These are phyloP conservation scores for Penicillium malachiteum DNA, from an alignment of 495 filamentous ascomycete genomes.

Conservation along the genomic window DNA sequence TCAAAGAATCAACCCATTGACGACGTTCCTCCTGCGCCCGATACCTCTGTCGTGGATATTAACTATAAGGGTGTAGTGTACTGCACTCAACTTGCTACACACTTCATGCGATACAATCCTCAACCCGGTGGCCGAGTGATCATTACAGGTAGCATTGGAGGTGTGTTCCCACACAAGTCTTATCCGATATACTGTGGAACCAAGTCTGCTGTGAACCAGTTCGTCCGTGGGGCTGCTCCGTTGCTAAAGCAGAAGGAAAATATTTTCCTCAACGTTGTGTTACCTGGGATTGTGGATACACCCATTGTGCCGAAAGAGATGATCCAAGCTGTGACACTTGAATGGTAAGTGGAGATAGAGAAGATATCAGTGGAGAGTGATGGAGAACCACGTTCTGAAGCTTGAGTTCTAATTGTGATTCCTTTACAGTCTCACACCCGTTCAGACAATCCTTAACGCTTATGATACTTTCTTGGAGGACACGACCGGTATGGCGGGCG, in stretches of 20 bases:
- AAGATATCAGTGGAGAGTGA: no score
- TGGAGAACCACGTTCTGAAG: no score
- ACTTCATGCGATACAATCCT: constrained; percentile 33
- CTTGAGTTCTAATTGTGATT: background rate
- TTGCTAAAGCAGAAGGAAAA: constrained; percentile 30
- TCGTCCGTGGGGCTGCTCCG: constrained; percentile 26
- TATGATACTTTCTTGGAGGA: constrained; percentile 29
- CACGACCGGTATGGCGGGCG: constrained; percentile 24
- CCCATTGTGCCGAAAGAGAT: constrained; percentile 30
- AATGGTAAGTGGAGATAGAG: constrained; percentile 20
- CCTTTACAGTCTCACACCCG: constrained; percentile 20
- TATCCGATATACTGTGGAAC: constrained; percentile 33
- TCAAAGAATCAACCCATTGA: constrained; percentile 15
- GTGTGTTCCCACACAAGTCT: constrained; percentile 23
- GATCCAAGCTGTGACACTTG: constrained; percentile 25
- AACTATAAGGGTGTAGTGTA: constrained; percentile 34
- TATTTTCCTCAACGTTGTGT: constrained; percentile 29
- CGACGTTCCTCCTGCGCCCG: constrained; percentile 26
- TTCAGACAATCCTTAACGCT: constrained; percentile 25
- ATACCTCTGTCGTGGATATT: constrained; percentile 24
- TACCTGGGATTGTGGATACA: constrained; percentile 29
- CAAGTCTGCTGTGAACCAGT: constrained; percentile 30
- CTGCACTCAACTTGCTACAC: constrained; percentile 26
- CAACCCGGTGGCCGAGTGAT: constrained; percentile 27
- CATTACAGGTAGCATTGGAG: constrained; percentile 28